Conservation (phyloP, 2,329 filamentous ascomycete species). For the Orbilia brochopaga region DNA sequence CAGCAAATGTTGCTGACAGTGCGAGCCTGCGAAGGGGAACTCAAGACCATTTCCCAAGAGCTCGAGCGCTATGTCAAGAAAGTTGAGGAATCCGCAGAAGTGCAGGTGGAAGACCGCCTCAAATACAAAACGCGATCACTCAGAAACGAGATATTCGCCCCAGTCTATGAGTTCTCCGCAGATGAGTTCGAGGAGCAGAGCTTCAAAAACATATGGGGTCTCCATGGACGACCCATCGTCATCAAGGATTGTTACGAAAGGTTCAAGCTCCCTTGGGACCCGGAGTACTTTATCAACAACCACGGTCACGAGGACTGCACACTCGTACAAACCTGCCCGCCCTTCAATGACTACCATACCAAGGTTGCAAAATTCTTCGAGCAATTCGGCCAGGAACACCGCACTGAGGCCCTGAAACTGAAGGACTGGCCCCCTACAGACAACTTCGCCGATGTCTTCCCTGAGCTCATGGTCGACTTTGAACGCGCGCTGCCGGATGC, state of each 20-base stretch:
- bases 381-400: conserved; percentile 48
- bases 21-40: conserved; percentile 51
- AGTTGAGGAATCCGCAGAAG: background rate
- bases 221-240: conserved; percentile 53
- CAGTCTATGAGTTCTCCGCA: conserved; percentile 49
- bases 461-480: conserved; percentile 54
- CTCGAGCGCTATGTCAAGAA: conserved; percentile 27
- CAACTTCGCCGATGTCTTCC: conserved; percentile 54
- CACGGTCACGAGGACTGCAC: conserved; percentile 53
- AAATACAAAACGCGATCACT: conserved; percentile 24
- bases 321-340: conserved; percentile 52
- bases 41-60: conserved; percentile 37
- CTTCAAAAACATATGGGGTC: conserved; percentile 53
- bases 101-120: conserved; percentile 7
- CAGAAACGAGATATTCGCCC: conserved; percentile 45
- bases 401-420: conserved; percentile 48
- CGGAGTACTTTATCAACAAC: conserved; percentile 52
- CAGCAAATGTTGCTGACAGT: conserved; percentile 52
- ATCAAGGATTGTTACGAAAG: conserved; percentile 52
- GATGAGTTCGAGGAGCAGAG: conserved; percentile 38
- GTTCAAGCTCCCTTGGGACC: conserved; percentile 54
- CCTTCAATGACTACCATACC: conserved; percentile 29
- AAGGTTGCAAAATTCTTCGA: conserved; percentile 53
- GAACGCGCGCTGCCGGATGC: conserved; percentile 54
- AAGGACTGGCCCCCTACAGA: conserved; percentile 55